A percentile compares a stretch with the other conserved stretches of the same genome.
Evolutionary conservation across 257 asterid species (phyloP).

Genomic region (Euphrasia confusa): DNA sequence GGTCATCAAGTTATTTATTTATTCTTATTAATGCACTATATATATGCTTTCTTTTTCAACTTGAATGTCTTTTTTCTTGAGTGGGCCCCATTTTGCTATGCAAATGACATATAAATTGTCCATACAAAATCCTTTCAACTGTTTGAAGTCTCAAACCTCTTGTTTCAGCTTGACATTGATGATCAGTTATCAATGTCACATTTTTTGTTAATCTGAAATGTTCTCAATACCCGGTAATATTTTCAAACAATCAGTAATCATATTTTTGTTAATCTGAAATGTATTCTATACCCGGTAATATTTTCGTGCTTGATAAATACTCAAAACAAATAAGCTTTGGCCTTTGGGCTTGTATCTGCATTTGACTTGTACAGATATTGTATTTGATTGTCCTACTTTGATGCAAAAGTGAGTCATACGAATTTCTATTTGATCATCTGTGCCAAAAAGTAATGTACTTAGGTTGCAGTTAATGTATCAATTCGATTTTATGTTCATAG

Average conservation of each 20-base stretch:
- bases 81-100: constrained; percentile 7
- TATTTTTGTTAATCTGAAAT: constrained; percentile 5
- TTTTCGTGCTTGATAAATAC: background rate
- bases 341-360: constrained; percentile 21
- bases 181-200: background rate
- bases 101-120: constrained; percentile 7
- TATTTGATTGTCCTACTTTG: constrained; percentile 9
- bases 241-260: background rate
- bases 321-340: constrained; percentile 11
- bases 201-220: constrained; percentile 4
- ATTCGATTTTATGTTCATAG: constrained; percentile 6
- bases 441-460: background rate
- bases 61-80: constrained; percentile 13
- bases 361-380: constrained; percentile 4
- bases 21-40: background rate
- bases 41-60: constrained; percentile 15
- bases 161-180: constrained; percentile 11
- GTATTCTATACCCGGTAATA: background rate
- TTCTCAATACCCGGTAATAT: background rate
- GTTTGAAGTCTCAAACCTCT: constrained; percentile 13
- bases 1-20: constrained; percentile 40
- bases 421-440: constrained; percentile 10
- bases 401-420: constrained; percentile 6
- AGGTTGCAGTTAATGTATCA: constrained; percentile 12
- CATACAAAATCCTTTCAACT: constrained; percentile 6